These are phyloP conservation scores for Pseudoscleropodium purum DNA, from an alignment of 225 moss, liverwort and hornwort genomes.

Conservation along the genomic window DNA sequence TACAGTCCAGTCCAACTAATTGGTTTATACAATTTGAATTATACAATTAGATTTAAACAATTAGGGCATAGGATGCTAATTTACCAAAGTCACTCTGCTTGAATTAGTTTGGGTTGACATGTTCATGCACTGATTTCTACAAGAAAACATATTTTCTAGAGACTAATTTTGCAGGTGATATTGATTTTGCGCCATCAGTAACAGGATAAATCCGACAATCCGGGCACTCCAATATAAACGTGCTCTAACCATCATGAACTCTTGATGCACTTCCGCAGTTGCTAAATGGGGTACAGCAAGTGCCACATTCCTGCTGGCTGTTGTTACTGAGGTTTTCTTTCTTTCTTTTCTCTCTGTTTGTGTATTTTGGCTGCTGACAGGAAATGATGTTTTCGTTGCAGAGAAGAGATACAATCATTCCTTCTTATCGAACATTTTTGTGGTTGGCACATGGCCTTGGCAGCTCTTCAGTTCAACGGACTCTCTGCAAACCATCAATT, in stretches of 20 bases:
- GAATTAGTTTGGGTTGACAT: neutral
- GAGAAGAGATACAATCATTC: neutral
- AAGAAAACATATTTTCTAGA: neutral
- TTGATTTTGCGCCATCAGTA: neutral
- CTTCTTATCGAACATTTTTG: neutral
- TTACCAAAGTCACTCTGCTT: neutral
- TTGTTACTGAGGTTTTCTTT: neutral
- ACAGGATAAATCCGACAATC: neutral
- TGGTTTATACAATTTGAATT: neutral
- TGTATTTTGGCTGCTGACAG: neutral
- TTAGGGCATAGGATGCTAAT: neutral
- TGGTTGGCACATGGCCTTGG: neutral
- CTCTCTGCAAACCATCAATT: neutral
- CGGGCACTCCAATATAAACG: no score
- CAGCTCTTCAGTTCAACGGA: neutral
- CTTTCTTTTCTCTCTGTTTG: neutral
- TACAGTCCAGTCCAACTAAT: neutral
- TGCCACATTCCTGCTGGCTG: neutral
- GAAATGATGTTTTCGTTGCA: neutral
- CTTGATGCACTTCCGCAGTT: no score
- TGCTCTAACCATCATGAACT: neutral
- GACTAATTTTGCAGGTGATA: neutral
- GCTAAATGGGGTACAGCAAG: neutral
- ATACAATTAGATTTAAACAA: neutral
- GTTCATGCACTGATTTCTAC: neutral